These are phyloP conservation scores for Ceratocystis diversiconidia DNA, from an alignment of 2,329 filamentous ascomycete species.

Conservation along the genomic window DNA sequence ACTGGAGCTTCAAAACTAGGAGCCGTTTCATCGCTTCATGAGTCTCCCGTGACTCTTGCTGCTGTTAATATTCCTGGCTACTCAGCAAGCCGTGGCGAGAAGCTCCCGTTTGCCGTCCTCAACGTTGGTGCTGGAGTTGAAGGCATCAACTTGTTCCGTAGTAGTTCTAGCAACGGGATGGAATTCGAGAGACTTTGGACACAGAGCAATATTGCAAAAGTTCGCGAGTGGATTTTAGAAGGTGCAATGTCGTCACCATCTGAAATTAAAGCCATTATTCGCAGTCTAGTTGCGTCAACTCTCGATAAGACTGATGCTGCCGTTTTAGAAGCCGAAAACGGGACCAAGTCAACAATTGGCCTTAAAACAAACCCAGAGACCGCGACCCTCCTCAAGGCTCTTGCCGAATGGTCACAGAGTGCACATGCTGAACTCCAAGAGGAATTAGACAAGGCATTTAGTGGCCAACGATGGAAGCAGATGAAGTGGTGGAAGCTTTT, in stretches of 20 bases:
- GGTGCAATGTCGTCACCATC: constrained; percentile 30
- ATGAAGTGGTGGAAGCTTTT: constrained; percentile 90
- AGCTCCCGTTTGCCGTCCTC: constrained; percentile 39
- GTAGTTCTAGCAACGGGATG: constrained; percentile 54
- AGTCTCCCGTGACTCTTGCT: constrained; percentile 33
- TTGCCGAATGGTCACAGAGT: constrained; percentile 60
- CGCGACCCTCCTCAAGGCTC: constrained; percentile 34
- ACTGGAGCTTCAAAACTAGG: constrained; percentile 46
- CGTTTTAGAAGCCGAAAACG: constrained; percentile 37
- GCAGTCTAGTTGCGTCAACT: constrained; percentile 51
- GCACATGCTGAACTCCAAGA: constrained; percentile 74
- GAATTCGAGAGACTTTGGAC: constrained; percentile 64
- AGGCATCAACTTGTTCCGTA: constrained; percentile 53
- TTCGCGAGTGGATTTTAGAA: constrained; percentile 51
- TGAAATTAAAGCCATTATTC: constrained; percentile 50
- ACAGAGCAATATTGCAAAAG: constrained; percentile 49
- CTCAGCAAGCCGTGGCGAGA: constrained; percentile 25
- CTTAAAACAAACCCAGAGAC: constrained; percentile 26
- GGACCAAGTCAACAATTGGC: constrained; percentile 25
- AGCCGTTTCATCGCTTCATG: constrained; percentile 29
- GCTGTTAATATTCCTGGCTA: constrained; percentile 45
- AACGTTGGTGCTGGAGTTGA: constrained; percentile 48
- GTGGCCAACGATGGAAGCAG: constrained; percentile 61
- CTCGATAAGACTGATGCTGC: constrained; percentile 39
- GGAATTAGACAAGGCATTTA: constrained; percentile 64